Conservation (phyloP, 176 grass and related monocot genomes). For the Zea mays region Zm-B73-REFERENCE-NAM-5.0 NC_050100.1:167951501-167952000, state of each 20-base stretch:
- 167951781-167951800: not conserved
- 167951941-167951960: not conserved
- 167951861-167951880: not conserved
- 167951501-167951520: conserved; percentile 40
- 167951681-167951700: conserved; percentile 43
- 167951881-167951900: not conserved
- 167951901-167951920: not conserved
- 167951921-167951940: not conserved
- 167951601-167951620: not conserved
- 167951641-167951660: conserved; percentile 30
- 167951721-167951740: conserved; percentile 42
- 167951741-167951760: not conserved
- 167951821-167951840: not conserved
- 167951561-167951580: conserved; percentile 21
- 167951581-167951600: not conserved
- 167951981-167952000: not conserved
- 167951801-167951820: conserved; percentile 21
- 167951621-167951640: conserved; percentile 41
- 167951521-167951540: conserved; percentile 34
- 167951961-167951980: not conserved
- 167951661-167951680: conserved; percentile 39
- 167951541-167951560: not conserved
- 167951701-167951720: conserved; percentile 53
- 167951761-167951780: conserved; percentile 8
- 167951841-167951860: not conserved